Evolutionary conservation across 805 yeast genomes (phyloP).

Genomic region (Sporopachydermia quercuum): DNA sequence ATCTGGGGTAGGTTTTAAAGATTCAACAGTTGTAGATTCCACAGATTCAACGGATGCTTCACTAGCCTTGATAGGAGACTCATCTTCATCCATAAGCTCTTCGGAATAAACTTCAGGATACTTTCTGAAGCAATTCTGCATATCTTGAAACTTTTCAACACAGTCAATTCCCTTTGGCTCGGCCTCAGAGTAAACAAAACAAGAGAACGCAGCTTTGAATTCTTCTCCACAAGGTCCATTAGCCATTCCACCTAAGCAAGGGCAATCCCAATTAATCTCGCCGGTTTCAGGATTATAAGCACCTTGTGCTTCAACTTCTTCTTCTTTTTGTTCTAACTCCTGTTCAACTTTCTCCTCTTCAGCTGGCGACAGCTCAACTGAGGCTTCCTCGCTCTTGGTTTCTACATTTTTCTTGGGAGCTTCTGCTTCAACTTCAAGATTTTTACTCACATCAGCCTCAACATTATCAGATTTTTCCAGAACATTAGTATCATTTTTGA

Average conservation of each 20-base stretch:
- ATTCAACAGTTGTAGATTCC: too few species aligned
- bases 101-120: slow-evolving; percentile 91
- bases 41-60: too few species aligned
- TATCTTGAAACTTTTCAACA: slow-evolving; percentile 72
- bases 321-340: slow-evolving; percentile 11
- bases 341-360: slow-evolving; percentile 1
- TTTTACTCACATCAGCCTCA: neutral
- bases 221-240: slow-evolving; percentile 97
- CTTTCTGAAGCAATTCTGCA: slow-evolving; percentile 89
- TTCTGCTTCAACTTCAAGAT: slow-evolving; percentile 1
- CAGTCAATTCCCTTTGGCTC: slow-evolving; percentile 97
- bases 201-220: slow-evolving; percentile 85
- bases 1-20: too few species aligned
- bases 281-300: slow-evolving; percentile 96
- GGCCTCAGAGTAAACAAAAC: slow-evolving; percentile 84
- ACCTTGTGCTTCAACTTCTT: slow-evolving; percentile 33
- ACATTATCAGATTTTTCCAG: neutral
- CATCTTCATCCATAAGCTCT: slow-evolving; percentile 72
- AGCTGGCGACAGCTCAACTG: slow-evolving; percentile 3
- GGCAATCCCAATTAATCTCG: slow-evolving; percentile 99
- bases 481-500: neutral
- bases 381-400: slow-evolving; percentile 1
- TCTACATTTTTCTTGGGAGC: slow-evolving; percentile 3
- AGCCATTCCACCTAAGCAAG: slow-evolving; percentile 99
- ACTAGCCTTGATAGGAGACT: slow-evolving; percentile 19